phyloP scores from a whole-genome alignment of 1,284 basidiomycete genomes.

The Boletellus sp. region DNA sequence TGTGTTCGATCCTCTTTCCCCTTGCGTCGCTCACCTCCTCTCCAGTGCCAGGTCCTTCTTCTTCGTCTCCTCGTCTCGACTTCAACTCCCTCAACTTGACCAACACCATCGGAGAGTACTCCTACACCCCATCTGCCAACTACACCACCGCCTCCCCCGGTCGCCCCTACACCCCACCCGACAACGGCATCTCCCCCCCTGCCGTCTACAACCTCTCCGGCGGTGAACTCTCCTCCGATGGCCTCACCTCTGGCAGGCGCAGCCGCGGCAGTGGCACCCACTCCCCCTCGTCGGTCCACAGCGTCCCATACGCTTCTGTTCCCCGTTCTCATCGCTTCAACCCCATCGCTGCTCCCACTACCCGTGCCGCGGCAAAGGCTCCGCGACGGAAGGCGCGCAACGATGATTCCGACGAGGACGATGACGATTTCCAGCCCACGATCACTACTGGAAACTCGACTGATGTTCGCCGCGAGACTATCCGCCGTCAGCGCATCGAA shows the following conservation, averaged over 20 bases:
- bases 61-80: conserved; percentile 55
- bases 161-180: conserved; percentile 65
- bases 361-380: conserved; percentile 43
- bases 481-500: conserved; percentile 82
- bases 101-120: conserved; percentile 58
- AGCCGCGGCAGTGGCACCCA: conserved; percentile 64
- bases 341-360: conserved; percentile 57
- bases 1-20: conserved; percentile 27
- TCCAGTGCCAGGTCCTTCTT: conserved; percentile 41
- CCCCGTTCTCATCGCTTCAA: conserved; percentile 73
- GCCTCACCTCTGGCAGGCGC: conserved; percentile 56
- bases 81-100: conserved; percentile 60
- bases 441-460: conserved; percentile 38
- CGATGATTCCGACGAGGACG: conserved; percentile 61
- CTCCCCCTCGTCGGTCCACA: conserved; percentile 50
- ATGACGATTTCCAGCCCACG: conserved; percentile 61
- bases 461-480: conserved; percentile 74
- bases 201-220: conserved; percentile 64
- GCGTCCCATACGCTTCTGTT: conserved; percentile 54
- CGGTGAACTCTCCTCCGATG: conserved; percentile 68
- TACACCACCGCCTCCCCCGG: conserved; percentile 54
- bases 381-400: conserved; percentile 53
- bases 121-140: conserved; percentile 51
- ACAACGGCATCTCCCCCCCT: conserved; percentile 65
- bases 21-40: conserved; percentile 10